Evolutionary conservation across 1,139 yeast species (phyloP), one percentile per base, ranked within the genome.

Genomic region (Magnusiomyces paraingens): DNA sequence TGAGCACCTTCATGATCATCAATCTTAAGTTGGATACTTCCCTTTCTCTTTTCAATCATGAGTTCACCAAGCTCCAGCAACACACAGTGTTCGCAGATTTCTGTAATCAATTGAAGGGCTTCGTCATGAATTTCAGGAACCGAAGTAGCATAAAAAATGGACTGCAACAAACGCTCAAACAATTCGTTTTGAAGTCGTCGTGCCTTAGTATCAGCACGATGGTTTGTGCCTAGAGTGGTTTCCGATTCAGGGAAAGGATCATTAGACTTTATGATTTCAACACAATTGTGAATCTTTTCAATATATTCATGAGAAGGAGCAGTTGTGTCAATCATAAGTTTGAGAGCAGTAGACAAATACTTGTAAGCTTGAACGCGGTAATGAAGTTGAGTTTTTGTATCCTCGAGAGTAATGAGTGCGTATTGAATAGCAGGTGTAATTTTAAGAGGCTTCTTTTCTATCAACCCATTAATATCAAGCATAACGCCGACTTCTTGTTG

Each of bases 371-470:
- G 83, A 10, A 81, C 74, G 57, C 94, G 76, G 67, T 88, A 87
- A 62, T 84, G 89, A 1, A 75, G 66, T 58, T 84, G 82, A 47
- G 79, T 74, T 51, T 88, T 75, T 3, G 81, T 79, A 63, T 88
- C 91, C 57, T 85, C 88, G 51, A 91, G 70, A 21, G 84, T 70
- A 12, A 70, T 68, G 38, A 80, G 61, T 0, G 97, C 97, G 3
- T 93, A 80, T 46, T 81, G 78, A 2, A 93, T 76, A 26, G 95
- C 96, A 0, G 96, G 87, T 0, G 96, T 84, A 21, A 93, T 75
- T 0, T 93, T 83, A 35, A 93, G 76, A 0, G 91, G 84, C 2
- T 86, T 80, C 49, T 76, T 74, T 0, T 72, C 75, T 2, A 79
- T 73, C 50, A 89, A 70, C 0, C 96, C 96, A 59, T 86, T 83